phyloP scores from a whole-genome alignment of 2,329 filamentous ascomycete genomes.

The Fusarium algeriense region DNA sequence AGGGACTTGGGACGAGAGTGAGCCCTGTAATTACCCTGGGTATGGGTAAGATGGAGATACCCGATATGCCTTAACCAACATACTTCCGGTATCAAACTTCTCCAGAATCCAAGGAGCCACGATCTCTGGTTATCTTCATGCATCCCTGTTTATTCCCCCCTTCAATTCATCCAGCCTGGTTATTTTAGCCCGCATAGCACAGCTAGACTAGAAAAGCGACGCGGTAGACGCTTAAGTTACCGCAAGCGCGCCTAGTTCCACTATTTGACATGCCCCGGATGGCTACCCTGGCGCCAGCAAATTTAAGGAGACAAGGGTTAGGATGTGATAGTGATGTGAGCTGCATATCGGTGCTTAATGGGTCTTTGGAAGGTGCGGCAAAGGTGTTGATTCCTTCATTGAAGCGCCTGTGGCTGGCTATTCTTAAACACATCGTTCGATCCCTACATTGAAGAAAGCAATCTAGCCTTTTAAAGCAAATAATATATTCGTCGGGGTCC shows the following conservation, averaged over 20 bases:
- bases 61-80: neutral
- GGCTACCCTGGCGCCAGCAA: slow-evolving; percentile 4
- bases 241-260: slow-evolving; percentile 9
- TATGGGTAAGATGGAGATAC: neutral
- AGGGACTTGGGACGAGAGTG: neutral
- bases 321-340: slow-evolving; percentile 25
- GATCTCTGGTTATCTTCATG: neutral
- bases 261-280: slow-evolving; percentile 1
- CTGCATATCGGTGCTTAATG: slow-evolving; percentile 4
- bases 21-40: neutral
- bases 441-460: neutral
- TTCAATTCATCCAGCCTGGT: neutral
- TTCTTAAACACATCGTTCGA: slow-evolving; percentile 7
- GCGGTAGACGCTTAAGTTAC: slow-evolving; percentile 2
- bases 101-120: neutral
- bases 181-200: neutral
- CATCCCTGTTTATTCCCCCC: neutral
- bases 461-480: neutral
- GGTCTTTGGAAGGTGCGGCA: slow-evolving; percentile 4
- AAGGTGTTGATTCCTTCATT: slow-evolving; percentile 4
- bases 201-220: neutral
- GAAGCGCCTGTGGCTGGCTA: slow-evolving; percentile 5
- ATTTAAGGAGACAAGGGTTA: neutral
- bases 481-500: neutral
- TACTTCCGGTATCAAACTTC: neutral